Conservation (phyloP, 108 stramenopile species). For the Skeletonema grethae region DNA sequence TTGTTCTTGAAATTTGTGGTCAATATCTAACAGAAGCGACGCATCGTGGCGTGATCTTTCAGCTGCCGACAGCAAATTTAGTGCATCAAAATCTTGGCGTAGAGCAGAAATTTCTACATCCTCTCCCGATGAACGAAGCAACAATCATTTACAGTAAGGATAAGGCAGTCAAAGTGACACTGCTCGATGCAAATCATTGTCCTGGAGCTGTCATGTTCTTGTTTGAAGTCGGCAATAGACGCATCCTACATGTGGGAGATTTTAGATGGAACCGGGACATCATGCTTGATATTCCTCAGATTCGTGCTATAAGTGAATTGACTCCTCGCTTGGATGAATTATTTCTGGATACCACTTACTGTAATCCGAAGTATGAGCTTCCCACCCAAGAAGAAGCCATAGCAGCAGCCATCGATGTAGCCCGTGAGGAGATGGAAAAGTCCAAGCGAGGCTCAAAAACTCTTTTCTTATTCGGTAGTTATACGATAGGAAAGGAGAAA, state of each 20-base stretch:
- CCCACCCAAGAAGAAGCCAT: constrained; percentile 62
- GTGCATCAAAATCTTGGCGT: constrained; percentile 54
- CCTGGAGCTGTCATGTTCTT: constrained; percentile 91
- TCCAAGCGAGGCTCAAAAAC: constrained; percentile 44
- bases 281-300: constrained; percentile 52
- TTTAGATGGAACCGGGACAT: constrained; percentile 54
- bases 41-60: background rate
- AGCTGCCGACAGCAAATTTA: constrained; percentile 31
- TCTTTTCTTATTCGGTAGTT: constrained; percentile 90
- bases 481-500: constrained; percentile 94
- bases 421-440: constrained; percentile 52
- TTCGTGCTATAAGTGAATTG: constrained; percentile 40
- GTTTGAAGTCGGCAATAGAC: constrained; percentile 73
- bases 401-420: constrained; percentile 53
- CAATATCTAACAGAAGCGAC: background rate
- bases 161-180: constrained; percentile 60
- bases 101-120: constrained; percentile 58
- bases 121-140: constrained; percentile 68
- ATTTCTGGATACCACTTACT: constrained; percentile 78
- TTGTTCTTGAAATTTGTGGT: background rate
- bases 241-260: constrained; percentile 68
- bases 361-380: constrained; percentile 55
- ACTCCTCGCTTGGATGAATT: constrained; percentile 53
- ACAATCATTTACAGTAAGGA: constrained; percentile 54
- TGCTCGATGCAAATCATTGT: constrained; percentile 79